Evolutionary conservation across 75 land plant genomes (phyloP).

Genomic region (Sequoia sempervirens): DNA sequence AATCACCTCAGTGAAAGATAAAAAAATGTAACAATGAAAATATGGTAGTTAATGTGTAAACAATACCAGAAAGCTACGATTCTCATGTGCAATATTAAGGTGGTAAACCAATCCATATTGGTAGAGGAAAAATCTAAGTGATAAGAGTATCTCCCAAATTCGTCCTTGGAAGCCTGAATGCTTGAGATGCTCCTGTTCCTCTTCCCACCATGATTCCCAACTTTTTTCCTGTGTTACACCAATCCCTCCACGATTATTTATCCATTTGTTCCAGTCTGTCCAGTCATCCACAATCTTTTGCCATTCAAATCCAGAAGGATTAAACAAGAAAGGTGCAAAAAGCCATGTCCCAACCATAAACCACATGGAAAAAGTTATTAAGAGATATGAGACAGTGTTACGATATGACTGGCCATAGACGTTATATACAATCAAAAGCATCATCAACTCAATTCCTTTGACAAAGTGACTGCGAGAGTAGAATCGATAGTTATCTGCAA

Average conservation of each 20-base stretch:
- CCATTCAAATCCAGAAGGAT: conserved; percentile 99
- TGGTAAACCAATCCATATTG: conserved; percentile 98
- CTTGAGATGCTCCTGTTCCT: conserved; percentile 86
- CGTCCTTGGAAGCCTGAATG: conserved; percentile 64
- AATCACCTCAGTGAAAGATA: conserved; percentile 9
- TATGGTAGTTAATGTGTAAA: conserved; percentile 9
- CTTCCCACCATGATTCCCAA: conserved; percentile 99
- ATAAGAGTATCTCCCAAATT: conserved; percentile 64
- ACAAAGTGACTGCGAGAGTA: conserved; percentile 98
- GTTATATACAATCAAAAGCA: conserved; percentile 78
- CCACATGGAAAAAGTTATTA: conserved; percentile 95
- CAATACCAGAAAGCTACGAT: conserved; percentile 58
- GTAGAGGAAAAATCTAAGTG: conserved; percentile 78
- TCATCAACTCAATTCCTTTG: conserved; percentile 78
- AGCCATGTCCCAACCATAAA: conserved; percentile 95
- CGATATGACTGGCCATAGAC: conserved; percentile 67
- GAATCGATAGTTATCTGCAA: conserved; percentile 90
- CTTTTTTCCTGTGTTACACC: conserved; percentile 75
- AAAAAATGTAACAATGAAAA: neutral
- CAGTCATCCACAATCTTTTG: conserved; percentile 98
- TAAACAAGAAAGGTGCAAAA: conserved; percentile 96
- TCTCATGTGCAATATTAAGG: conserved; percentile 61
- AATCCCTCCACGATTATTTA: conserved; percentile 92
- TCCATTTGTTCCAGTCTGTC: conserved; percentile 98
- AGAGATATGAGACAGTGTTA: conserved; percentile 59